Base-by-base conservation (phyloP, 2,329 filamentous ascomycete species). In the Aspergillus sp. region DNA sequence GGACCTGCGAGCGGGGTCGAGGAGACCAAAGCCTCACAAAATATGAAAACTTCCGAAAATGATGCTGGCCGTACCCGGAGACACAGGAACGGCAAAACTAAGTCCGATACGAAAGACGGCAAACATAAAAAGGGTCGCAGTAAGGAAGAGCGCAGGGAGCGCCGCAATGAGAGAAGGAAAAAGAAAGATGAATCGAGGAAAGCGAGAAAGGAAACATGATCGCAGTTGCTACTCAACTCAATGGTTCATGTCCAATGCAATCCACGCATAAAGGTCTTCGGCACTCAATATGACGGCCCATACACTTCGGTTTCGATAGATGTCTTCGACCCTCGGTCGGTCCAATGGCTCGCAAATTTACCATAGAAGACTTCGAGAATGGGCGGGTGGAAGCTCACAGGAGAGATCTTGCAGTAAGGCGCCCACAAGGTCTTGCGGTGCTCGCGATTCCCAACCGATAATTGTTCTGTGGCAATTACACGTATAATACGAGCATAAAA, bases 151-250 rank as follows among this genome's bases (percentile, higher is more conserved):
- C 67, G 59, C 54, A 68, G 57, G 54, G 61, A 68, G 40, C 59
- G 63, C 30, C 67, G 70, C 63, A 80, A 83, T 67, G 73, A 79
- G 22, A 50, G 59, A 39, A 49, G 51, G 13, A 58, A 60, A 49
- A 62, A 58, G 37, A 62, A 58, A 37, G 48, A 51, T 37, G 41
- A 61, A n/a, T 24, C 51, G 37, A 46, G 64, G 39, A 70, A 70
- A 46, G 70, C 73, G 19, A 70, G 64, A 40, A 67, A 69, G 51
- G 61, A 62, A 20, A 64, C 67, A 62, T 69, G 62, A 65, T 11
- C 3, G 8, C n/a, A 7, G 22, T 17, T 24, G 15, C 20, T 47
- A 51, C 4, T 30, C 15, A 22, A 12, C 22, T 7, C 12, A 6
- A 55, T 48, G 27, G 22, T 11, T 27, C 19, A 41, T 13, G 45